Base-by-base conservation (phyloP, 1,284 basidiomycete genomes). In the Naganishia sp. region DNA sequence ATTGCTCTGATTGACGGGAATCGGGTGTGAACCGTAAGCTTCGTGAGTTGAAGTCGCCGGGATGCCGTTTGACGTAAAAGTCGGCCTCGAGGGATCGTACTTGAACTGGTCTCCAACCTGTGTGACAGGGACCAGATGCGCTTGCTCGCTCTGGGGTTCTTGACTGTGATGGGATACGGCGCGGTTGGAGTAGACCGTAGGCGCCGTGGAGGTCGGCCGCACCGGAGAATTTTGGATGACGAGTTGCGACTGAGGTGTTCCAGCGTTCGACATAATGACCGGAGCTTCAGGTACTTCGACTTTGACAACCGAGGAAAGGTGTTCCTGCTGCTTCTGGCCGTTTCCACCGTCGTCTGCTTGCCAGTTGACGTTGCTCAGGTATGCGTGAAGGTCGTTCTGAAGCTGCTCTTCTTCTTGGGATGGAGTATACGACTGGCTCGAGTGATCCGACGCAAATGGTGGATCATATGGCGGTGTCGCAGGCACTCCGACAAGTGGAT, bases 121-220 rank as follows among this genome's bases (percentile, higher is more conserved):
- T 11, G 54, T 47, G 42, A 67, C 66, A 18, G 66, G 66, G 11
- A 67, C 66, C 18, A 66, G 65, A 53, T 66, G 58, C 28, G 32
- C 58, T 49, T 47, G 57, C 50, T 54, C 32, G 28, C 31, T 28
- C n/a, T 51, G 58, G 10, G 21, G 47, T 1, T 23, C 47, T 15
- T 61, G 58, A 39, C 58, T 61, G 23, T 61, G 58, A 28, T 51
- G 50, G 32, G 58, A 61, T 2, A 39, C 35, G 35, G 58, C 58
- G n/a, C 58, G 46, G 11, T 46, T 51, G 1, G 58, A 61, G 18
- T 61, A 41, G 5, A 51, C 58, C 0, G 58, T 61, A 15, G 58
- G 58, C 32, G 58, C 42, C 2, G 58, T 61, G 25, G 47, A 51
- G 50, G 25, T 35, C 18, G 47, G 58, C 21, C 58, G 42, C 15